Base-by-base conservation (phyloP, 108 stramenopile species). In the Parietichytrium sp. region DNA sequence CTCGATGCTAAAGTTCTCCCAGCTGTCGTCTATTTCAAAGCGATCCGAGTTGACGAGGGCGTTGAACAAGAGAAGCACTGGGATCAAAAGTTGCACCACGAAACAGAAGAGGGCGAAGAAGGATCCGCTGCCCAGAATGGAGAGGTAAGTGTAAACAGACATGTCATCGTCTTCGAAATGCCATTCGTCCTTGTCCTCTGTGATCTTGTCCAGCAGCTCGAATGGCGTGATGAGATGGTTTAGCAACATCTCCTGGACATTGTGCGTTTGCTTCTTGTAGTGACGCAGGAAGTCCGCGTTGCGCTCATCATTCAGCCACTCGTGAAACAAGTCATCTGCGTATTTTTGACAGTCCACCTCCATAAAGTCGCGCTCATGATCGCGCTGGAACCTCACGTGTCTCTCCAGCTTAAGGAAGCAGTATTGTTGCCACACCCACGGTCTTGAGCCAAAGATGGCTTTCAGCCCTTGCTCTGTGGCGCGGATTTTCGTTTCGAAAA, bases 401-500 rank as follows among this genome's bases (percentile, higher is more conserved):
- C 82, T 84, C 77, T 90, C 89, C 26, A 87, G 54, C 79, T 79
- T 79, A 48, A 90, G 52, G 27, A 83, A 55, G 49, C 87, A 85
- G 54, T 83, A 90, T 53, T 86, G 85, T 54, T 84, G 85, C 87
- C 87, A 90, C n/a, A 88, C 78, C 87, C 87, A 90, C 15, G 89
- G 89, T 30, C 87, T 80, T 3, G 38, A 20, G 12, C 89, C 89
- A 78, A 90, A 90, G 78, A 90, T 83, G 10, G 36, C 4, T 18
- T 29, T 23, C 10, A 85, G 82, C 12, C 84, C 84, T 45, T 54
- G 53, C 52, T 85, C 80, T 25, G 49, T 47, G n/a, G 49, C 29
- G 3, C 84, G 45, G 1, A 82, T 45, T 26, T 79, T 31, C 20
- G 25, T 23, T 20, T 25, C 78, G 7, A 49, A 18, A 4, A 83